These are phyloP conservation scores for Cubamyces lactineus DNA, from an alignment of 768 basidiomycete genomes.

Conservation along the genomic window DNA sequence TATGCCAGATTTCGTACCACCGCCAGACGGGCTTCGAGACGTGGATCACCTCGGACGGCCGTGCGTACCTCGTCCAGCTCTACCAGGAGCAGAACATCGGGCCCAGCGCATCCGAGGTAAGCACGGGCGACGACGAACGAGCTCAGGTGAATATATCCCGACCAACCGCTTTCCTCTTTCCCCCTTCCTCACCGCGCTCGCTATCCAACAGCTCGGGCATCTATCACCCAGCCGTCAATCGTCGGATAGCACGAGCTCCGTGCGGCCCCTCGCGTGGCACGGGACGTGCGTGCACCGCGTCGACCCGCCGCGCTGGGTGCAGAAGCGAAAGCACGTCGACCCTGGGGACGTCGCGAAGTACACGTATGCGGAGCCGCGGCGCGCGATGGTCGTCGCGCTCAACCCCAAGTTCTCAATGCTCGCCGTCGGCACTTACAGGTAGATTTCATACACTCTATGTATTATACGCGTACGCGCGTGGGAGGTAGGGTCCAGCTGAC, in stretches of 20 bases:
- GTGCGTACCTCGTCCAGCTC: conserved; percentile 78
- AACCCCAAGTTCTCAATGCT: conserved; percentile 83
- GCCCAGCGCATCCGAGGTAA: conserved; percentile 26
- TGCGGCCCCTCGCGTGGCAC: conserved; percentile 50
- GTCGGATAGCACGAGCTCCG: conserved; percentile 11
- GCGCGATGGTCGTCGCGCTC: conserved; percentile 66
- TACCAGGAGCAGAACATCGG: conserved; percentile 42
- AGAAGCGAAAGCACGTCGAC: conserved; percentile 68
- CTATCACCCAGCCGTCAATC: conserved; percentile 20
- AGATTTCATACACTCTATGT: background rate
- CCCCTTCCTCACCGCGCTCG: background rate
- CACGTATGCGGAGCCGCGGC: conserved; percentile 64
- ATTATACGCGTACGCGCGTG: background rate
- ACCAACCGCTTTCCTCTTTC: background rate
- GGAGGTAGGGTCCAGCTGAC: background rate
- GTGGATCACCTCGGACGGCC: conserved; percentile 86
- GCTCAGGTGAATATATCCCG: conserved; percentile 7
- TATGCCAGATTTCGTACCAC: conserved; percentile 64
- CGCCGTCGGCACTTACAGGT: conserved; percentile 80
- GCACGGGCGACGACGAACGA: conserved; percentile 24
- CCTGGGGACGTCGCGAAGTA: conserved; percentile 42
- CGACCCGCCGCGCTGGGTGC: conserved; percentile 75
- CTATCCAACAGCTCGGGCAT: conserved; percentile 9
- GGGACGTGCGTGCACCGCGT: conserved; percentile 83
- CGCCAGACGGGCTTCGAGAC: conserved; percentile 66